Evolutionary conservation across 352 stramenopile species (phyloP), one percentile per base, ranked within the genome.

Genomic region (Phytopythium ostracodes): DNA sequence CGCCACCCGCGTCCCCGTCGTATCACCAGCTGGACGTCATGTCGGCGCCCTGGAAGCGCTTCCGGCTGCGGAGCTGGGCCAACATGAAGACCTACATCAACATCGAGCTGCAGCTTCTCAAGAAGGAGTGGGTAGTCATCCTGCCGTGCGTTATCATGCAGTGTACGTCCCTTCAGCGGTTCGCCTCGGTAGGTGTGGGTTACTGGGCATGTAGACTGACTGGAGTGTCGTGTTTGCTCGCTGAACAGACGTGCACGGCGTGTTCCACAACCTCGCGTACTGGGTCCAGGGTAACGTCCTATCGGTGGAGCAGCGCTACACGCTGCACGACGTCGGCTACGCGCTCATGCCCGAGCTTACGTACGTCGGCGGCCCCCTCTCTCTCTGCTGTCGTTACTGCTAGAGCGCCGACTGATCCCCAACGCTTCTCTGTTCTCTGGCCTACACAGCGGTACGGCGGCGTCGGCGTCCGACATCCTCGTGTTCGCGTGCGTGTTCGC

Each of bases 251-350:
- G 64, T 84, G 58, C 84, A 93, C 66, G 80, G 66, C 44, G 68
- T 95, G 59, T 93, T 94, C 72, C 87, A 95, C 72, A 95, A 95
- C 73, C 40, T 89, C 47, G 87, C 87, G 43, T 95, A 95, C 75
- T 95, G 82, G 72, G 81, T 95, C 56, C 87, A 95, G 62, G 79
- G 56, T 29, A 55, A 87, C 59, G 77, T 89, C 59, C 69, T 94
- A 11, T 76, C 81, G 25, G 53, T 67, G 2, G 73, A 81, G 62
- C 87, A 95, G 74, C 84, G 87, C 57, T 85, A 86, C 50, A 73
- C 71, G 51, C 76, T 95, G 18, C 73, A 92, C 60, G 87, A 95
- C 59, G 56, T 91, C n/a, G 87, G 87, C 47, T 95, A 84, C 46
- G 62, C 76, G 53, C 70, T 93, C 60, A 84, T 95, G 72, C 63